Evolutionary conservation across 1,139 yeast species (phyloP), one percentile per base, ranked within the genome.

Genomic region (Kluyveromyces sp.): DNA sequence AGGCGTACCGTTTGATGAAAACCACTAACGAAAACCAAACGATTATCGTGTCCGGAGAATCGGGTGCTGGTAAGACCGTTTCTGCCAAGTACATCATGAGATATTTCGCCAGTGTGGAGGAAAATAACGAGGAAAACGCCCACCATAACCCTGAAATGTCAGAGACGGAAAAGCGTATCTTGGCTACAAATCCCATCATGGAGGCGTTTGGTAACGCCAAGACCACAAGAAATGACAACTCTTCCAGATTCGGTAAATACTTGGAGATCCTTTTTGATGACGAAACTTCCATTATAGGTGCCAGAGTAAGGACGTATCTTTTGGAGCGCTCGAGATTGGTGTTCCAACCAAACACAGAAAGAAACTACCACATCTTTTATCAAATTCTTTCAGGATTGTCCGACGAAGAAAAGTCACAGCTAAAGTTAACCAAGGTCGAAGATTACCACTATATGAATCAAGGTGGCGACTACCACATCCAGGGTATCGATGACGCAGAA

Each of bases 181-280:
- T 92, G 61, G 98, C 98, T 21, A 92, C 98, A 1, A 92, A 92
- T 64, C 98, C 98, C 4, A 92, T 92, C 57, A 89, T 92, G 94
- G 98, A 92, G 69, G 95, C 97, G 1, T 92, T 92, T 66, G 98
- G 98, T 74, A 92, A 92, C 65, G 97, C 98, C 10, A 92, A 92
- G 66, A 92, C 98, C 3, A 89, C 96, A 3, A 81, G 98, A 71
- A 92, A 92, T 64, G 97, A 92, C 67, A 92, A 92, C 67, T 92
- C 97, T 37, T 90, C 97, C 25, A 82, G 98, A 65, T 92, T 92
- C 64, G 98, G 98, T 63, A 92, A 92, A 67, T 92, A 92, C 64
- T 74, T 92, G 61, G 97, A 92, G 68, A 92, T 92, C 56, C 72
- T 88, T 56, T 92, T 92, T 63, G 84, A 89, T 66, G 67, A 75